Conservation (phyloP, 768 basidiomycete species). For the Terana coerulea region DNA sequence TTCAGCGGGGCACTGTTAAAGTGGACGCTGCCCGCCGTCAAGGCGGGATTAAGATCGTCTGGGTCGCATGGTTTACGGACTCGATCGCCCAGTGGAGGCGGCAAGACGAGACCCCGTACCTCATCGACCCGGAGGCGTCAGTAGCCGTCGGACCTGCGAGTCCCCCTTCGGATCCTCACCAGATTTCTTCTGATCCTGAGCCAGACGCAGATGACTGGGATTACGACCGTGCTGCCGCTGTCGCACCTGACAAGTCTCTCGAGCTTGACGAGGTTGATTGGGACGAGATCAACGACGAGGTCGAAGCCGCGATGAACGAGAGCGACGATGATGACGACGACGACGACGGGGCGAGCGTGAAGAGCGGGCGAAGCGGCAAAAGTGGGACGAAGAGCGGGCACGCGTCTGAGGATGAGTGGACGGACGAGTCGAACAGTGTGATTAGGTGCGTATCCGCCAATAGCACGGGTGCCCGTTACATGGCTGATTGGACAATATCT, state of each 20-base stretch:
- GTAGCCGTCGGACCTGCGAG: conserved; percentile 36
- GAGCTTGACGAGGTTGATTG: conserved; percentile 69
- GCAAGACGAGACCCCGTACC: conserved; percentile 75
- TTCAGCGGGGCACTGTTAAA: conserved; percentile 85
- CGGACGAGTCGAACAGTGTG: conserved; percentile 47
- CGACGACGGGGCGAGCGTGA: conserved; percentile 17
- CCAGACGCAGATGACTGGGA: conserved; percentile 70
- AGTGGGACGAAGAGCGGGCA: conserved; percentile 41
- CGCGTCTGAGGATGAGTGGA: conserved; percentile 50
- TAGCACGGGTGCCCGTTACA: neutral
- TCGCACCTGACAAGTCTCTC: conserved; percentile 27
- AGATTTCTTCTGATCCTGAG: conserved; percentile 64
- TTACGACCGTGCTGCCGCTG: conserved; percentile 32
- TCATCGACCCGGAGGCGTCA: conserved; percentile 53
- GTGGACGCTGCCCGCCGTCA: conserved; percentile 77
- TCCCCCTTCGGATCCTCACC: conserved; percentile 43
- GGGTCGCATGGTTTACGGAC: conserved; percentile 86
- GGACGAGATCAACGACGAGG: conserved; percentile 82
- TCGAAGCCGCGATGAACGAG: conserved; percentile 84
- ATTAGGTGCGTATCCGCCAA: conserved; percentile 33
- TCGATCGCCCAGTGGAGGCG: conserved; percentile 85
- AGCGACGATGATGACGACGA: conserved; percentile 60
- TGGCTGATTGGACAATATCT: too few relatives aligned
- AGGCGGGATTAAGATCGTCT: conserved; percentile 81
- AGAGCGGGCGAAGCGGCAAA: conserved; percentile 15